Base-by-base conservation (phyloP, 768 basidiomycete species). In the Leccinum ochraceum region DNA sequence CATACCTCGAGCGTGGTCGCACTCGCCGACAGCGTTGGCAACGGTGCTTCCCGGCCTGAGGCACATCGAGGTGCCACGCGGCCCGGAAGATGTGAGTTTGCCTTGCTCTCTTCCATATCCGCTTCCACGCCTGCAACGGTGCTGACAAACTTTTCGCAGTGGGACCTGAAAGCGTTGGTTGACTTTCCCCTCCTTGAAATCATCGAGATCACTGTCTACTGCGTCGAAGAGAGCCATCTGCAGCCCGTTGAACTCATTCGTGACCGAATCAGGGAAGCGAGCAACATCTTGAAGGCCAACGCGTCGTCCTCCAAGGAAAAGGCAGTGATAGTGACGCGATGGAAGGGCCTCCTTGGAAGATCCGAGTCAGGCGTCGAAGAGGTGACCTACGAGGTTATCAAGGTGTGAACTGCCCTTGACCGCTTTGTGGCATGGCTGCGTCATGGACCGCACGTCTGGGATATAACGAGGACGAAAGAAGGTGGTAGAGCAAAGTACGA, bases 41-140 rank as follows among this genome's bases (percentile, higher is more conserved):
- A 63, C 60, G 26, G 2, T 49, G 1, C 53, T 67, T 44, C 67
- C 56, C 17, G 37, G 53, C 56, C 28, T 59, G 57, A 66, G 16
- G 20, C 32, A 60, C 50, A 53, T 60, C 50, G n/a, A 39, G 11
- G 26, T 57, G 17, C n/a, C 34, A 53, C 13, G 20, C 20, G 2
- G 1, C n/a, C 42, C 42, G 14, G 2, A 16, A 17, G 6, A 2
- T 1, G 62, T 54, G 49, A 50, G 44, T 26, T 10, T 42, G 17
- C 42, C 17, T n/a, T 42, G 9, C 6, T 5, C 2, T 32, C 42
- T 26, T 46, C 20, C 5, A 30, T 13, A 30, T 28, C 37, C 4
- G 20, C 2, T 52, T 34, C 13, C 42, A 9, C 4, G 20, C 42
- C 14, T 13, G 24, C 49, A 50, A 26, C 16, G 17, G 7, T 24